Percentiles rank a stretch among this genome's conserved stretches.
Conservation (phyloP, 2,329 filamentous ascomycete genomes). For the Pseudogymnoascus sp. region DNA sequence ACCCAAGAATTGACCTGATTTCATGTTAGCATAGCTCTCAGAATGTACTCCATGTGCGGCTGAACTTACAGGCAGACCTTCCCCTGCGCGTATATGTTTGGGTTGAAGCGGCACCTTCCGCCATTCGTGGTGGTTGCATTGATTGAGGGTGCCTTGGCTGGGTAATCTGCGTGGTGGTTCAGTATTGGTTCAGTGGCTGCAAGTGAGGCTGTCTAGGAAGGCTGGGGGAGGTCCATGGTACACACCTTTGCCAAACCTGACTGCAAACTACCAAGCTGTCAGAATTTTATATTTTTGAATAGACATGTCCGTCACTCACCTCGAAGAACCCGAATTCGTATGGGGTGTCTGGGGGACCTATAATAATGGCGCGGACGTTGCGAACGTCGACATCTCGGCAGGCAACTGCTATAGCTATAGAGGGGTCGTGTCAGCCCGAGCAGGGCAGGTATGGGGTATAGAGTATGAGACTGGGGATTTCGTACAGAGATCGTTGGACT, state of each 20-base stretch:
- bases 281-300: conserved; percentile 15
- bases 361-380: conserved; percentile 77
- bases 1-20: conserved; percentile 79
- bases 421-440: neutral
- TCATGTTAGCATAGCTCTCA: conserved; percentile 17
- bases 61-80: conserved; percentile 83
- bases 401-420: conserved; percentile 72
- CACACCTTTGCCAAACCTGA: conserved; percentile 69
- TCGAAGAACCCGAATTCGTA: conserved; percentile 98
- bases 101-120: conserved; percentile 88
- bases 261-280: conserved; percentile 52
- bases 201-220: neutral
- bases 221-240: neutral
- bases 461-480: conserved; percentile 14
- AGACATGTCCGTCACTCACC: conserved; percentile 40
- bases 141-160: conserved; percentile 55
- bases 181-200: neutral
- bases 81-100: conserved; percentile 87
- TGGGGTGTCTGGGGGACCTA: conserved; percentile 87
- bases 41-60: neutral
- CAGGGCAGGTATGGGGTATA: neutral
- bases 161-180: conserved; percentile 59
- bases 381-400: conserved; percentile 85
- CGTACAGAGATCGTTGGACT: conserved; percentile 75
- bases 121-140: conserved; percentile 76